phyloP scores from a whole-genome alignment of 495 filamentous ascomycete genomes.

The Penicillium alfredii region DNA sequence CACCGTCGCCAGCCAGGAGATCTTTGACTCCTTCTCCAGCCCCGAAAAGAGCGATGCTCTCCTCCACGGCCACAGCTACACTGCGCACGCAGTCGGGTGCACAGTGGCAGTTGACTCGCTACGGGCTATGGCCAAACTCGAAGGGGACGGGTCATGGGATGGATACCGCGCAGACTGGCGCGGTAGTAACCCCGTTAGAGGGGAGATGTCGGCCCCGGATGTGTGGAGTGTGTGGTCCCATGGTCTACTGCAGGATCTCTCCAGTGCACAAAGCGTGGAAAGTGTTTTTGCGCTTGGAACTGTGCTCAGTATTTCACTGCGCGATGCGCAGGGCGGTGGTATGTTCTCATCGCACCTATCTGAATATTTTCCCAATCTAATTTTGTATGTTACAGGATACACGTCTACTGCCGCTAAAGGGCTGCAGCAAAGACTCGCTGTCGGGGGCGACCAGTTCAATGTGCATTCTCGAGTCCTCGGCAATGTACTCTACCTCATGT shows the following conservation, averaged over 20 bases:
- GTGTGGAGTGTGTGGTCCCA: slow-evolving; percentile 68
- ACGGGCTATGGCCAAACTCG: slow-evolving; percentile 49
- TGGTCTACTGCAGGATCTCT: slow-evolving; percentile 50
- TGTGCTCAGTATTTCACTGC: slow-evolving; percentile 60
- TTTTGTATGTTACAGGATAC: slow-evolving; percentile 45
- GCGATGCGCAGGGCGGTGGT: slow-evolving; percentile 42
- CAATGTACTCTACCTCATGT: slow-evolving; percentile 74
- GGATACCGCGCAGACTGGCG: slow-evolving; percentile 42
- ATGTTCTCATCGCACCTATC: slow-evolving; percentile 14
- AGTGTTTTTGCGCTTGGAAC: slow-evolving; percentile 64
- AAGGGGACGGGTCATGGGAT: slow-evolving; percentile 45
- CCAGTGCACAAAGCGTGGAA: slow-evolving; percentile 45
- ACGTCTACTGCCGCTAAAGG: slow-evolving; percentile 57
- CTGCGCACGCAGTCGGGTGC: slow-evolving; percentile 71
- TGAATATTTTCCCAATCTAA: background rate
- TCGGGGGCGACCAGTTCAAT: slow-evolving; percentile 40
- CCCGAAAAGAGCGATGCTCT: slow-evolving; percentile 65
- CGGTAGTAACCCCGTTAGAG: slow-evolving; percentile 1
- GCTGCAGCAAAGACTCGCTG: slow-evolving; percentile 50
- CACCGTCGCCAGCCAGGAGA: slow-evolving; percentile 62
- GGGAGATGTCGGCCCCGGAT: slow-evolving; percentile 7
- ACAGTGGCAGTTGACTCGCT: slow-evolving; percentile 60
- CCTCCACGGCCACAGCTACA: slow-evolving; percentile 77
- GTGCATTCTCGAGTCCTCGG: slow-evolving; percentile 70
- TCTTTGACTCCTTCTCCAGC: slow-evolving; percentile 64